Percentiles rank a stretch among this genome's conserved stretches.
These are phyloP conservation scores for Astrocystis sublimbata DNA, from an alignment of 495 filamentous ascomycete genomes.

Conservation along the genomic window DNA sequence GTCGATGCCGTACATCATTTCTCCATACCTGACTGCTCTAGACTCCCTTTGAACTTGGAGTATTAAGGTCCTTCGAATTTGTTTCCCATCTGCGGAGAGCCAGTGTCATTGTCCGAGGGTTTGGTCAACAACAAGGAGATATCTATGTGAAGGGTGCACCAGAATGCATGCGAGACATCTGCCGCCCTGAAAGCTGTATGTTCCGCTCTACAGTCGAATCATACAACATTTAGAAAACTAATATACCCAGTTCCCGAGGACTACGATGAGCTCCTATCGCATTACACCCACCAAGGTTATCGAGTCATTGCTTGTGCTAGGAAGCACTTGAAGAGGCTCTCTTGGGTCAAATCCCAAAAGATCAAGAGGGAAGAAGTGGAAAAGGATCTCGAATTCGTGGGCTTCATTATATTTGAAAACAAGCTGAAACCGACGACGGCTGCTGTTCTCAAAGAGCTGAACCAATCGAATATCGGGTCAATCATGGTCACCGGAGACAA, in stretches of 20 bases:
- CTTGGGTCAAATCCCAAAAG: constrained; percentile 92
- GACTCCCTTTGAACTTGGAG: constrained; percentile 72
- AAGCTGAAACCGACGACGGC: constrained; percentile 88
- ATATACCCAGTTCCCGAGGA: constrained; percentile 70
- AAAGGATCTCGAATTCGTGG: constrained; percentile 77
- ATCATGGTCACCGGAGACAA: constrained; percentile 99
- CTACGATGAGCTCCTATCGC: constrained; percentile 81
- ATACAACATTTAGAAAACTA: background rate
- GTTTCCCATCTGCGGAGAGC: constrained; percentile 92
- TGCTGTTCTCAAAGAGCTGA: constrained; percentile 78
- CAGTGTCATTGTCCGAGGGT: constrained; percentile 87
- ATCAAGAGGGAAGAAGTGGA: constrained; percentile 87
- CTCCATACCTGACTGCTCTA: constrained; percentile 20
- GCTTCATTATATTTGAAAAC: constrained; percentile 98
- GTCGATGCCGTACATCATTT: background rate
- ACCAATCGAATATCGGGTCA: constrained; percentile 78
- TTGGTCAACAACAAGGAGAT: constrained; percentile 73
- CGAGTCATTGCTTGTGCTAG: constrained; percentile 97
- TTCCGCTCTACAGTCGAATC: constrained; percentile 18
- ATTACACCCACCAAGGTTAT: constrained; percentile 94
- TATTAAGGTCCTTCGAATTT: constrained; percentile 90
- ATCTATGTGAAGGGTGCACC: constrained; percentile 97
- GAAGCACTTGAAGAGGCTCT: constrained; percentile 80
- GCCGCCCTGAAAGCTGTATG: constrained; percentile 74
- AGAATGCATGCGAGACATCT: constrained; percentile 94